These are phyloP conservation scores for Galerina sulciceps DNA, from an alignment of 768 basidiomycete species.

Conservation along the genomic window DNA sequence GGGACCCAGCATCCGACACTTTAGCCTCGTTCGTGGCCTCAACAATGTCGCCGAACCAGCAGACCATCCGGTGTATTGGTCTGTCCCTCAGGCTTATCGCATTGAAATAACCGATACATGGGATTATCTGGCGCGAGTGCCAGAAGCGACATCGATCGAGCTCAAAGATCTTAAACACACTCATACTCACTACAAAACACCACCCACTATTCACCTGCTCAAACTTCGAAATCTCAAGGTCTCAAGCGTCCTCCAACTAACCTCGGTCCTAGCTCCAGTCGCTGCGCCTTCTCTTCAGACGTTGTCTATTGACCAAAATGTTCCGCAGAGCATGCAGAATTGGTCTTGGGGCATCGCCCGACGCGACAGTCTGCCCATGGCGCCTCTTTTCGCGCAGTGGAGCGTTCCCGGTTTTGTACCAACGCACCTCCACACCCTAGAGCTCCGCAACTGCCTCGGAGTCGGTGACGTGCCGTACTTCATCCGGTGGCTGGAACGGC, in stretches of 20 bases:
- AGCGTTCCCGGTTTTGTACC: constrained; percentile 27
- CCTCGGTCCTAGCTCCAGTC: constrained; percentile 24
- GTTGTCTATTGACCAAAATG: constrained; percentile 20
- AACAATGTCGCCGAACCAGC: background rate
- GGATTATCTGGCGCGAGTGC: constrained; percentile 13
- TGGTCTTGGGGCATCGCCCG: background rate
- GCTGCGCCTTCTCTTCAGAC: constrained; percentile 26
- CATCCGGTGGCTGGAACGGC: constrained; percentile 31
- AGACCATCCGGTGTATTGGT: background rate
- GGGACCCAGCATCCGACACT: constrained; percentile 25
- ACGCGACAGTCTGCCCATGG: background rate
- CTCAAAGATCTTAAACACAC: constrained; percentile 12
- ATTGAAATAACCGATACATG: constrained; percentile 13
- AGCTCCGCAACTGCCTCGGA: constrained; percentile 25
- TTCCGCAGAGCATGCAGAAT: too few species aligned
- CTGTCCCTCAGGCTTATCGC: constrained; percentile 3
- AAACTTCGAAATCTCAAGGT: constrained; percentile 26
- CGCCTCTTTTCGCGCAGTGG: constrained; percentile 31
- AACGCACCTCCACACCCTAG: constrained; percentile 28
- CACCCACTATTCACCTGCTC: constrained; percentile 11
- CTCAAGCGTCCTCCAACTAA: constrained; percentile 9
- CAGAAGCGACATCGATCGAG: constrained; percentile 22
- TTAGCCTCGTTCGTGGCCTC: constrained; percentile 16
- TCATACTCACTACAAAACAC: background rate
- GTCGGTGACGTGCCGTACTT: constrained; percentile 27